Evolutionary conservation across 176 grass and related monocot genomes (phyloP).

Genomic region (Oryza glumipatula): DNA sequence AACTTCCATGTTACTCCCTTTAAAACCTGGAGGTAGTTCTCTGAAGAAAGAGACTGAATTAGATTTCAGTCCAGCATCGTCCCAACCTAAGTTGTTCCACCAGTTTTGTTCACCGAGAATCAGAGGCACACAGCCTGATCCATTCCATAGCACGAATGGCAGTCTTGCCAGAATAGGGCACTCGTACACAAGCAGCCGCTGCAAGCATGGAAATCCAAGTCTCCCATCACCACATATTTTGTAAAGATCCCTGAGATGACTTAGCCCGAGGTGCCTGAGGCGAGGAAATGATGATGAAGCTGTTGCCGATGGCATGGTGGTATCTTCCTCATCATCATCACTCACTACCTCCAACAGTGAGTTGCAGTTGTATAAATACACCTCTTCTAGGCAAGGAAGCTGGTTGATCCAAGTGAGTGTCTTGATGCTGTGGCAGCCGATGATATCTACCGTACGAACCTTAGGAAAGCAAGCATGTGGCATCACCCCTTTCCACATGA

Average conservation of each 20-base stretch:
- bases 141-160: background rate
- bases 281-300: background rate
- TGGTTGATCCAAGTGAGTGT: background rate
- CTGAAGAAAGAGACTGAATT: background rate
- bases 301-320: background rate
- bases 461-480: background rate
- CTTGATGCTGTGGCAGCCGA: background rate
- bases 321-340: background rate
- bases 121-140: background rate
- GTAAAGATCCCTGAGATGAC: background rate
- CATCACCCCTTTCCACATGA: too few relatives aligned
- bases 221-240: background rate
- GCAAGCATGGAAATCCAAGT: background rate
- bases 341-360: background rate
- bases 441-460: background rate
- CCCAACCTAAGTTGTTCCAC: background rate
- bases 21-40: background rate
- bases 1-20: background rate
- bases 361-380: background rate
- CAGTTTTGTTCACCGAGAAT: background rate
- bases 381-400: background rate
- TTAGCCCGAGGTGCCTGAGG: background rate
- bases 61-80: background rate
- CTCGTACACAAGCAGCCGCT: background rate
- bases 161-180: background rate